These are phyloP conservation scores for Globisporangium ultimum DNA, from an alignment of 352 stramenopile species.

Conservation along the genomic window DNA sequence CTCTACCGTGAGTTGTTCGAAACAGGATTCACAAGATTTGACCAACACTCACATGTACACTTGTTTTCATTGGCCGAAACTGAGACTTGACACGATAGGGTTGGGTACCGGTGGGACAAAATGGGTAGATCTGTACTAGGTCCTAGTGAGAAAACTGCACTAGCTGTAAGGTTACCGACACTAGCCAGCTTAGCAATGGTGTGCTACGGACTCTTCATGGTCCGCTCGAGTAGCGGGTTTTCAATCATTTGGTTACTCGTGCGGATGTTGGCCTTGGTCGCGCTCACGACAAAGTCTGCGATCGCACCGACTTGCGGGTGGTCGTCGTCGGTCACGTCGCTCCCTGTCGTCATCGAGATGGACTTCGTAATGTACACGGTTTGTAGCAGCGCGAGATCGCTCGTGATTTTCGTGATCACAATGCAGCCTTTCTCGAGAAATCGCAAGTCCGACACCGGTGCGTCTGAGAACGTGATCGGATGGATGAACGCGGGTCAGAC, in stretches of 20 bases:
- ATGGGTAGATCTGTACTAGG: not conserved
- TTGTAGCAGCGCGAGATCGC: slow-evolving; percentile 20
- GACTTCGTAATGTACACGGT: slow-evolving; percentile 30
- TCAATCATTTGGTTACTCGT: slow-evolving; percentile 43
- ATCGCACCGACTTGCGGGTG: slow-evolving; percentile 27
- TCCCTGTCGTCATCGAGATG: slow-evolving; percentile 22
- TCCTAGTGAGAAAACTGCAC: not conserved
- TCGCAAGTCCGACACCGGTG: slow-evolving; percentile 21
- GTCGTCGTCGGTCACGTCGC: not conserved
- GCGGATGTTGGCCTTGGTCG: slow-evolving; percentile 28
- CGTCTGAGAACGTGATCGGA: slow-evolving; percentile 25
- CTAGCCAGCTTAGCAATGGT: too few relatives aligned
- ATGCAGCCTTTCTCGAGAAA: slow-evolving; percentile 34
- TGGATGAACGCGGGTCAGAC: slow-evolving; percentile 36
- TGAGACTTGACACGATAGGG: too few relatives aligned
- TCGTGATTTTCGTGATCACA: slow-evolving; percentile 23
- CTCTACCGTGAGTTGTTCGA: too few relatives aligned
- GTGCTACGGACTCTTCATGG: not conserved
- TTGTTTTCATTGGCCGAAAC: too few relatives aligned
- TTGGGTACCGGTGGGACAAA: not conserved
- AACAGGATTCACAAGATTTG: too few relatives aligned
- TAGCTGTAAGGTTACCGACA: too few relatives aligned
- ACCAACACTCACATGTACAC: too few relatives aligned
- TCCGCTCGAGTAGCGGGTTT: slow-evolving; percentile 41
- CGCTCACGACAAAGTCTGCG: slow-evolving; percentile 44